These are phyloP conservation scores for Pestalotiopsis sp. DNA, from an alignment of 2,329 filamentous ascomycete species.

Conservation along the genomic window DNA sequence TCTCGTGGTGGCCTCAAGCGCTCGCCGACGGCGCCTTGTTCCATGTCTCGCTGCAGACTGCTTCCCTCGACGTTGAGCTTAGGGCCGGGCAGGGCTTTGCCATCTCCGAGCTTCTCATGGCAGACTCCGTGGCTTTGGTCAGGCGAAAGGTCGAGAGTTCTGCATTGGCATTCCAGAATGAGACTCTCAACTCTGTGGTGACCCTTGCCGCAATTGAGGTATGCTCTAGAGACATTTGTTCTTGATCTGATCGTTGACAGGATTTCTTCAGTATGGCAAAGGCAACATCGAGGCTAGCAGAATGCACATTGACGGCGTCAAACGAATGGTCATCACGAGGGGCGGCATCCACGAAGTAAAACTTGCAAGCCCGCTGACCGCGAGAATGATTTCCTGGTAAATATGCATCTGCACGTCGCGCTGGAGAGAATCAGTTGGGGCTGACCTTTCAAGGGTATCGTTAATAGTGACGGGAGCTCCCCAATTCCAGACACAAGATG, in stretches of 20 bases:
- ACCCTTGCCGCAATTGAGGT: conserved; percentile 60
- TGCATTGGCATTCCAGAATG: conserved; percentile 49
- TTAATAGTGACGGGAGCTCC: conserved; percentile 53
- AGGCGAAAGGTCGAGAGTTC: conserved; percentile 48
- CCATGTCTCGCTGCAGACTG: conserved; percentile 59
- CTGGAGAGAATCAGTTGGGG: neutral
- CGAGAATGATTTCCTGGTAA: conserved; percentile 56
- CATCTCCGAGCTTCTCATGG: conserved; percentile 56
- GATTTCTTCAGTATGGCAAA: conserved; percentile 46
- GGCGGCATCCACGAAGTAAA: conserved; percentile 50
- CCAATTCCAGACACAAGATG: conserved; percentile 53
- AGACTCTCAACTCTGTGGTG: conserved; percentile 57
- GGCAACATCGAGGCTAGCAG: conserved; percentile 43
- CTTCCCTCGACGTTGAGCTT: conserved; percentile 55
- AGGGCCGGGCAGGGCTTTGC: conserved; percentile 52
- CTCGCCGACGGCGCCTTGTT: conserved; percentile 57
- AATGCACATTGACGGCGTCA: conserved; percentile 52
- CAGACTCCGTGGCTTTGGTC: conserved; percentile 53
- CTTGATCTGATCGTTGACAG: neutral
- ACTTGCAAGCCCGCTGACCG: conserved; percentile 51
- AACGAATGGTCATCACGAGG: conserved; percentile 46
- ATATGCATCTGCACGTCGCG: conserved; percentile 15
- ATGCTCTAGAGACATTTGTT: conserved; percentile 16
- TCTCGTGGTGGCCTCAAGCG: conserved; percentile 61
- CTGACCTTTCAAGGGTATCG: conserved; percentile 47